Evolutionary conservation across 2,329 filamentous ascomycete genomes (phyloP).

Genomic region (Tolypocladium sp.): DNA sequence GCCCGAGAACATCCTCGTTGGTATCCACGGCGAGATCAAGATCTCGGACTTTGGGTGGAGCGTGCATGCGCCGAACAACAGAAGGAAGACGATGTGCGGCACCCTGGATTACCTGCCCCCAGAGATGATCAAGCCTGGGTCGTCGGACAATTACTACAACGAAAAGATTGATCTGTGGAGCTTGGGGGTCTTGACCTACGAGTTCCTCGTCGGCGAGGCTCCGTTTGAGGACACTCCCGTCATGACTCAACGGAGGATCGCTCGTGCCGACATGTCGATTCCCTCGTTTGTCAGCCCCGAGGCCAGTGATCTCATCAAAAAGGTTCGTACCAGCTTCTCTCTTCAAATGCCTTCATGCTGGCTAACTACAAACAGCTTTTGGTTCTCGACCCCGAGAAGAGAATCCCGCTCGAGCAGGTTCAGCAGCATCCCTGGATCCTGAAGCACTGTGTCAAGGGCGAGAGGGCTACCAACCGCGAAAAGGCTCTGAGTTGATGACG

Average conservation of each 20-base stretch:
- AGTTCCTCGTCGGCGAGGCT: constrained; percentile 91
- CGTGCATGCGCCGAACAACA: constrained; percentile 91
- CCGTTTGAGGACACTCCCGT: constrained; percentile 93
- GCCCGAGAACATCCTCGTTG: constrained; percentile 32
- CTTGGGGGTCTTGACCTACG: constrained; percentile 87
- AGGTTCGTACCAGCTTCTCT: constrained; percentile 41
- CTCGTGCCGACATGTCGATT: constrained; percentile 82
- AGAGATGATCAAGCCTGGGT: constrained; percentile 86
- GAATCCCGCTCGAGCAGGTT: constrained; percentile 82
- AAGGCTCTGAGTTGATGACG: constrained; percentile 16
- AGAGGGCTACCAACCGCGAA: constrained; percentile 42
- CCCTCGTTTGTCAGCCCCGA: constrained; percentile 85
- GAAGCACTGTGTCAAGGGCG: constrained; percentile 77
- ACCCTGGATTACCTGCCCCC: constrained; percentile 95
- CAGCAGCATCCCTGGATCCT: constrained; percentile 92
- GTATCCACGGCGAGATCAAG: constrained; percentile 96
- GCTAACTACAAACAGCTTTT: constrained; percentile 52
- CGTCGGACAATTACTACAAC: constrained; percentile 78
- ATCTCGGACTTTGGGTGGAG: constrained; percentile 98
- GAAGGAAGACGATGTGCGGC: constrained; percentile 90
- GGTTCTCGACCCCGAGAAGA: constrained; percentile 87
- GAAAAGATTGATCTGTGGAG: constrained; percentile 98
- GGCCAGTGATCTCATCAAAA: constrained; percentile 86
- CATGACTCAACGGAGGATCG: constrained; percentile 89
- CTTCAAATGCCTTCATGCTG: neutral